Evolutionary conservation across 2,329 filamentous ascomycete genomes (phyloP).

Genomic region (Chaetothyriales sp.): DNA sequence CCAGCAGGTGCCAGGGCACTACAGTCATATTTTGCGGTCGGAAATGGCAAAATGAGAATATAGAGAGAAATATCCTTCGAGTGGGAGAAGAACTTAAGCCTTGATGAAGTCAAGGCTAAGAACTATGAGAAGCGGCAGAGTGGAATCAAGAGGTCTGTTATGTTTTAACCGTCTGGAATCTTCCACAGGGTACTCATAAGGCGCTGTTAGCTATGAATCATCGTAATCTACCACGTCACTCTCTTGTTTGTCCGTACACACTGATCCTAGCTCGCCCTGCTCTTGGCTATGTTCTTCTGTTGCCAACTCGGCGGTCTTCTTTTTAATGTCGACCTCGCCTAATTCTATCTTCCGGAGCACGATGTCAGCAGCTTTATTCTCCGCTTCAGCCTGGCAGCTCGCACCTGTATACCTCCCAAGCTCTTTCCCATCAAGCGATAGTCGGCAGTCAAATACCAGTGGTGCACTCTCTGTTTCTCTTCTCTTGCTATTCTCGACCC

Average conservation of each 20-base stretch:
- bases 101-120: not conserved
- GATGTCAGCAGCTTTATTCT: not conserved
- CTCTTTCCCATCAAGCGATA: not conserved
- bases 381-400: not conserved
- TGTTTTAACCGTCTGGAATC: too few species aligned
- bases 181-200: too few species aligned
- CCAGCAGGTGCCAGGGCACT: constrained; percentile 62
- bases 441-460: not conserved
- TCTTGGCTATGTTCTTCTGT: not conserved
- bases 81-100: not conserved
- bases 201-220: not conserved
- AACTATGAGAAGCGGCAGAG: not conserved
- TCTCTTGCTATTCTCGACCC: not conserved
- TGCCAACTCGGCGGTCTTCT: not conserved
- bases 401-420: not conserved
- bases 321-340: not conserved
- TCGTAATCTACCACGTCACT: not conserved
- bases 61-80: not conserved
- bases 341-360: not conserved
- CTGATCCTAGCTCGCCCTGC: not conserved
- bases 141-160: not conserved
- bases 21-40: constrained; percentile 56
- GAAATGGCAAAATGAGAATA: not conserved
- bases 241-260: not conserved
- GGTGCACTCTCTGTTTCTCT: too few species aligned